These are phyloP conservation scores for Hordeum marinum DNA, from an alignment of 176 grass and related monocot species.

Conservation along the genomic window DNA sequence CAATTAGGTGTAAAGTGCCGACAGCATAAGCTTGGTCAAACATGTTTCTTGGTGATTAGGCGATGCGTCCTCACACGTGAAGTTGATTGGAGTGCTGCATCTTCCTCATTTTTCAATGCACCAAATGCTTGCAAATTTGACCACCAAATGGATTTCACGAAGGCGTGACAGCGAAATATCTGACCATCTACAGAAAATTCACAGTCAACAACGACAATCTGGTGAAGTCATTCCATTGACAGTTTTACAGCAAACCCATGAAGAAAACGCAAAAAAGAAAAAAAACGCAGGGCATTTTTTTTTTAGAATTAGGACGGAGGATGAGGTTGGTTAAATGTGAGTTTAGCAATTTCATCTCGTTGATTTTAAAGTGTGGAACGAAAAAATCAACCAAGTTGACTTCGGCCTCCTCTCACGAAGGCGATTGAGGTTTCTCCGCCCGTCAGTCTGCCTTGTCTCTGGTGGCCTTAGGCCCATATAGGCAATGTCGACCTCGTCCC, in stretches of 20 bases:
- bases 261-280: background rate
- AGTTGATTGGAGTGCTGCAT: conserved; percentile 30
- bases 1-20: background rate
- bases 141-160: background rate
- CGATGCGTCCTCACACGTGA: conserved; percentile 17
- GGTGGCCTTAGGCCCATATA: too few species aligned
- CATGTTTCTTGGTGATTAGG: conserved; percentile 37
- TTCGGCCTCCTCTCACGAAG: too few species aligned
- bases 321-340: background rate
- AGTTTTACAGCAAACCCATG: background rate
- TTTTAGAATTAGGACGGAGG: background rate
- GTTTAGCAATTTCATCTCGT: too few species aligned
- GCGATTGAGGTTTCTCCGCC: too few species aligned
- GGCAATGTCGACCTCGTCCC: too few species aligned
- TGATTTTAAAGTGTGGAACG: too few species aligned
- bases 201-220: background rate
- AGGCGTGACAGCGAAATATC: background rate
- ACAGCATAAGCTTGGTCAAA: conserved; percentile 22
- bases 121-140: conserved; percentile 19
- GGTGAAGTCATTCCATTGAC: background rate
- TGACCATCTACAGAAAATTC: conserved; percentile 4
- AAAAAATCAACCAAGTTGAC: too few species aligned
- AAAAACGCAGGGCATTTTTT: background rate
- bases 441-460: too few species aligned
- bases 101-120: conserved; percentile 28